Conservation (phyloP, 1,284 basidiomycete genomes). For the Boletellus sp. region DNA sequence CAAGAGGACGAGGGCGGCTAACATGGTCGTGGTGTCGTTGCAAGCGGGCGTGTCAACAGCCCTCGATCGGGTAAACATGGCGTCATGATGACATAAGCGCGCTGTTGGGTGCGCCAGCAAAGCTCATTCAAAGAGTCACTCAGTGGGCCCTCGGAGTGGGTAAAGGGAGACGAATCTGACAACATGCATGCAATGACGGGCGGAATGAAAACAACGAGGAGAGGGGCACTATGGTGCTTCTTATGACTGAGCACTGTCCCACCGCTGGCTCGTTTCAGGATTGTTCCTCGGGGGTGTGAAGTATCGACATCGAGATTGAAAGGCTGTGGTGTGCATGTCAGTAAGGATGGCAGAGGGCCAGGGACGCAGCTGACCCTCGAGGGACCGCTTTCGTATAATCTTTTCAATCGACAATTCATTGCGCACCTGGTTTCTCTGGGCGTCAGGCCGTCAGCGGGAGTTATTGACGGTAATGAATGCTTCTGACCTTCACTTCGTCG, state of each 20-base stretch:
- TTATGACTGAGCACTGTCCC: constrained; percentile 52
- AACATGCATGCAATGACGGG: constrained; percentile 13
- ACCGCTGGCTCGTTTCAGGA: constrained; percentile 62
- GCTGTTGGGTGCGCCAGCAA: not conserved
- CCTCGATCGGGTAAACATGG: constrained; percentile 27
- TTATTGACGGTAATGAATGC: constrained; percentile 28
- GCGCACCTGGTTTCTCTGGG: constrained; percentile 72
- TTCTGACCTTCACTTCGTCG: constrained; percentile 72
- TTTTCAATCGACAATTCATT: constrained; percentile 79
- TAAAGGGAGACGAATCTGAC: constrained; percentile 10
- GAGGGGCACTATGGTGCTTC: constrained; percentile 31
- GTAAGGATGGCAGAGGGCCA: constrained; percentile 10
- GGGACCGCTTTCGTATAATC: constrained; percentile 73
- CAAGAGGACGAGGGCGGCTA: constrained; percentile 19
- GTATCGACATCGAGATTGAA: constrained; percentile 78
- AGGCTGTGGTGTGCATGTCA: constrained; percentile 50
- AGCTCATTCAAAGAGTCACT: constrained; percentile 3
- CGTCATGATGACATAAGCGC: constrained; percentile 22
- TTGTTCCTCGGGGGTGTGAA: constrained; percentile 70
- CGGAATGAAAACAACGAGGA: constrained; percentile 33
- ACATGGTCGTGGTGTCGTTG: constrained; percentile 25
- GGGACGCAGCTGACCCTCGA: constrained; percentile 59
- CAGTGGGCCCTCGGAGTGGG: not conserved
- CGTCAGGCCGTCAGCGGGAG: constrained; percentile 25
- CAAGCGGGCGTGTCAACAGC: constrained; percentile 10